Evolutionary conservation across 2,329 filamentous ascomycete genomes (phyloP), one percentile per base, ranked within the genome.

Genomic region (Nakataea oryzae): DNA sequence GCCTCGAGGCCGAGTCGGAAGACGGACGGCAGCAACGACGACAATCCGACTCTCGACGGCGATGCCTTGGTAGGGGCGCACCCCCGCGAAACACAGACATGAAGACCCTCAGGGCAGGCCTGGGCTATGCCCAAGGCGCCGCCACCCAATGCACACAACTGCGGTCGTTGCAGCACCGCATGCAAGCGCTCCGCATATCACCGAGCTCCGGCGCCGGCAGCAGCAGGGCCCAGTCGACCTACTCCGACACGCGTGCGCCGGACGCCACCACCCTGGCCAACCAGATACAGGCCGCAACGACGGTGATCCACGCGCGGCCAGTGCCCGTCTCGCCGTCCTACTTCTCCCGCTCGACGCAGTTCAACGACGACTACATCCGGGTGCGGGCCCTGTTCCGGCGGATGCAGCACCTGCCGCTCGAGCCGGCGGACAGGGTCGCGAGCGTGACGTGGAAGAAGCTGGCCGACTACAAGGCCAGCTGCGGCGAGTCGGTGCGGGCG

Each of bases 321-420:
- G 79, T 97, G 47, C 95, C 95, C 26, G 82, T 83, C 29, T 96
- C 93, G 47, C 87, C 91, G 3, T 95, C 93, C n/a, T 99, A 99
- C 77, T 99, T 97, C 79, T 93, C 91, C 61, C 88, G 88, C 61
- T 88, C 88, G 64, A 89, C 93, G 1, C 81, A 83, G 62, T 97
- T 96, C 79, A 95, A 88, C 75, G 95, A 99, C 76, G 84, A 90
- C 70, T 85, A 89, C 68, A 83, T 97, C 67, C 78, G 80, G 57
- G 81, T 99, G 58, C 85, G 91, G 68, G 80, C 83, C 13, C 81
- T 97, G 28, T 76, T 89, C 62, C 85, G 85, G 61, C 87, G 86
- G 74, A 88, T 95, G 72, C 81, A 85, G 62, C 80, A 86, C 29
- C 82, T 97, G 17, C 95, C 95, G 8, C 83, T 79, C 3, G 77